Conservation (phyloP, 177 flowering plant species). For the Vitis hybrid region DNA sequence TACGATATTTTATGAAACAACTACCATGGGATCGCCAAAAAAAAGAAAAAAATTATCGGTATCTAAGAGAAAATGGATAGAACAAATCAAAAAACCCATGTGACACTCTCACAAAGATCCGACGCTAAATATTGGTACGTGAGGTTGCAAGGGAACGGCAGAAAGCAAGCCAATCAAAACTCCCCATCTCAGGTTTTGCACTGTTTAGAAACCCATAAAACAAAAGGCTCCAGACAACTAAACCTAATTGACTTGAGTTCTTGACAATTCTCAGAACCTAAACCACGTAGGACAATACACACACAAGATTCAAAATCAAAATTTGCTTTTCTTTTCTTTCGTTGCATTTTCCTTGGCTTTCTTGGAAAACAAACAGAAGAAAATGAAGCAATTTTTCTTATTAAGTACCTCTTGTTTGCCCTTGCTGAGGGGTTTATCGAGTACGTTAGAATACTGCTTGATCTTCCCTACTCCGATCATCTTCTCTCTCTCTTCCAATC, state of each 20-base stretch:
- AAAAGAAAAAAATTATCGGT: too few relatives aligned
- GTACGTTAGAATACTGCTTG: slow-evolving; percentile 88
- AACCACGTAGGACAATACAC: neutral
- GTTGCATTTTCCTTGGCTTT: neutral
- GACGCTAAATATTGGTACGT: too few relatives aligned
- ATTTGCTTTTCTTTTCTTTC: neutral
- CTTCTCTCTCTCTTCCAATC: slow-evolving; percentile 7
- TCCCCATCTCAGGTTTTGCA: too few relatives aligned
- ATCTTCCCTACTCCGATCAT: slow-evolving; percentile 96
- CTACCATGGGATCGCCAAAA: too few relatives aligned
- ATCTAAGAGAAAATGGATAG: too few relatives aligned
- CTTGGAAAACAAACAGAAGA: neutral
- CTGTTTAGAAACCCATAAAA: too few relatives aligned
- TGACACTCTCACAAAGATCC: too few relatives aligned
- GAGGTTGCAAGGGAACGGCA: too few relatives aligned
- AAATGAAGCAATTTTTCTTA: too few relatives aligned
- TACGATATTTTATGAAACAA: neutral
- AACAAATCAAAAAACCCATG: too few relatives aligned
- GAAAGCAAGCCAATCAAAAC: too few relatives aligned
- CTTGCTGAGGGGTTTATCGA: slow-evolving; percentile 93
- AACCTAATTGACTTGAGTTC: neutral
- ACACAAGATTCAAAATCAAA: neutral
- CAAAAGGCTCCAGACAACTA: too few relatives aligned
- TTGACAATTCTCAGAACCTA: neutral
- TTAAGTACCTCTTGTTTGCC: slow-evolving; percentile 91